Conservation (phyloP, 257 asterid genomes). For the Nicotiana paniculata region DNA sequence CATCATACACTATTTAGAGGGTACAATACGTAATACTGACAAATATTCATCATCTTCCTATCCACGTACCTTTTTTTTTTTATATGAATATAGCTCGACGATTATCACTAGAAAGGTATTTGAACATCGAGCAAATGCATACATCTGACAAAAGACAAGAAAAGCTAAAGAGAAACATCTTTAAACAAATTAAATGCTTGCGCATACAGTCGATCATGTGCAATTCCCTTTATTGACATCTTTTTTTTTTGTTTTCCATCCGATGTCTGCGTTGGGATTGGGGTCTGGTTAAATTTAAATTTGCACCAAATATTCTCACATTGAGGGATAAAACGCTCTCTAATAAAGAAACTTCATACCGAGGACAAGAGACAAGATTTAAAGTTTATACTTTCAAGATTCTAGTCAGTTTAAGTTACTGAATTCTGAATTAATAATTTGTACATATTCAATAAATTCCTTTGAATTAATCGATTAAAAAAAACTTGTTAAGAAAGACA, state of each 20-base stretch:
- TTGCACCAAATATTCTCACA: no score
- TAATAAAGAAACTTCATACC: no score
- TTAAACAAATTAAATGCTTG: background rate
- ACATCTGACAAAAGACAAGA: background rate
- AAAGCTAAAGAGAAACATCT: background rate
- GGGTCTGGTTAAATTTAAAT: no score
- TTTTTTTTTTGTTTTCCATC: no score
- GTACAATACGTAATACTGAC: background rate
- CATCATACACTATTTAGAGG: background rate
- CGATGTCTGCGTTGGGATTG: no score
- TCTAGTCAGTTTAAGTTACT: no score
- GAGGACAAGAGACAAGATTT: no score
- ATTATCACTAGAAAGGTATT: background rate
- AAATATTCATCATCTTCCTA: background rate
- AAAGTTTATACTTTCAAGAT: no score
- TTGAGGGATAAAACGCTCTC: no score
- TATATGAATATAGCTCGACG: background rate
- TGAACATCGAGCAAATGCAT: background rate
- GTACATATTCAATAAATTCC: no score
- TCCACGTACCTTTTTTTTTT: background rate
- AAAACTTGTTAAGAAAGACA: slow-evolving; percentile 2
- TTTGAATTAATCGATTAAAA: no score
- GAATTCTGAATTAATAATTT: no score
- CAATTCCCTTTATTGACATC: background rate
- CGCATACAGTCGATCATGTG: background rate